Conservation (phyloP, 2,329 filamentous ascomycete species). For the Calonectria naviculata region DNA sequence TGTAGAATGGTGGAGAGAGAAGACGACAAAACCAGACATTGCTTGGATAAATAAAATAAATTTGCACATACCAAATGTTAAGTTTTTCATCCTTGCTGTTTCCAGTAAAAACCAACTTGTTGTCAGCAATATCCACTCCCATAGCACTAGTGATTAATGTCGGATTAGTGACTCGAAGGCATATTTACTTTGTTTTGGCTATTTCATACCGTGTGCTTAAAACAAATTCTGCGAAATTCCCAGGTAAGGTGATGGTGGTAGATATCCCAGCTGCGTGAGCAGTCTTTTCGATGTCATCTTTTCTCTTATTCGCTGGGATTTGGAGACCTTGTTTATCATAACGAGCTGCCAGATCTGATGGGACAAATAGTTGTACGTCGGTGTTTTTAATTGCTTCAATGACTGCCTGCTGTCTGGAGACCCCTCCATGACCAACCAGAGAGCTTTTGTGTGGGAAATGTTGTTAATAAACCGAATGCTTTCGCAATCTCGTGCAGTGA, state of each 20-base stretch:
- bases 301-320: neutral
- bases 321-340: constrained; percentile 1
- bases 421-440: constrained; percentile 3
- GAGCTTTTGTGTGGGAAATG: neutral
- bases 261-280: constrained; percentile 9
- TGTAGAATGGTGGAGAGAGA: neutral
- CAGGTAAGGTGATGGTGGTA: neutral
- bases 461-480: too few relatives aligned
- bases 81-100: neutral
- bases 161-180: neutral
- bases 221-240: constrained; percentile 11
- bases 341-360: constrained; percentile 3
- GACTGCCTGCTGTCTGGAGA: constrained; percentile 1
- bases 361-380: neutral
- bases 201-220: neutral
- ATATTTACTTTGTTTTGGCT: too few relatives aligned
- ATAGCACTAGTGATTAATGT: neutral
- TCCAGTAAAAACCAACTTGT: constrained; percentile 1
- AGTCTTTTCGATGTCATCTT: neutral
- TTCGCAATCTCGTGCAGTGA: neutral
- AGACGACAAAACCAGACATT: neutral
- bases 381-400: constrained; percentile 1
- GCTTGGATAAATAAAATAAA: neutral
- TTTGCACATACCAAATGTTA: constrained; percentile 8
- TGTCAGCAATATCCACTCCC: constrained; percentile 5